Evolutionary conservation across 2,329 filamentous ascomycete genomes (phyloP), one percentile per base, ranked within the genome.

Genomic region (Taxawa tesnikishii): DNA sequence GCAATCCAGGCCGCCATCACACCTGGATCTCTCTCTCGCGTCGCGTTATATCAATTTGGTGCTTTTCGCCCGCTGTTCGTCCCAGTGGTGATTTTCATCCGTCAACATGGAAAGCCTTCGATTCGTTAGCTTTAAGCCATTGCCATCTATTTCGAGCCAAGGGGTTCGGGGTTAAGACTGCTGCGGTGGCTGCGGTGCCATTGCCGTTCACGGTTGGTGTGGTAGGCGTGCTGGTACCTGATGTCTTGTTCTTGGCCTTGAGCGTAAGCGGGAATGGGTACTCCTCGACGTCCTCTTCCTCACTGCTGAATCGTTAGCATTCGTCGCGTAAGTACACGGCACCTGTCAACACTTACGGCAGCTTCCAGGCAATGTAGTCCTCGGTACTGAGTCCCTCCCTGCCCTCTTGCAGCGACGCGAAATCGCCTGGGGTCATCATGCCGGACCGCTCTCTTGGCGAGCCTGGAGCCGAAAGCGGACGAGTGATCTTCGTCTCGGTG

Each of bases 351-450:
- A 85, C 87, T 80, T 72, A 96, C 50, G 88, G 90, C 37, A 96
- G 66, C 62, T 92, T 94, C 90, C 90, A 98, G 18, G 88, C 82
- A 50, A 96, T 84, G 56, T 98, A 96, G 53, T 98, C 90, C 60
- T 98, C 90, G 0, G 90, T 96, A 62, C 71, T 90, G 45, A 98
- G 62, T 1, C 88, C 87, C 57, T 98, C 90, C 26, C 80, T 79
- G 27, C 85, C 84, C 59, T 98, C 90, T 59, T 96, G 90, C 34
- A 98, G 65, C 45, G 84, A 94, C 16, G 85, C 90, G 67, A 96
- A 96, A 58, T 98, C 90, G 28, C 90, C 90, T 6, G 90, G 90
- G 1, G 90, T 98, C 90, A 98, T 96, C 85, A 94, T 94, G 33
- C 90, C 90, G 26, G 79, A 79, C 19, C 85, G 74, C 53, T 94